Base-by-base conservation (phyloP, 2,329 filamentous ascomycete genomes). In the Coleophoma eucalyptorum region DNA sequence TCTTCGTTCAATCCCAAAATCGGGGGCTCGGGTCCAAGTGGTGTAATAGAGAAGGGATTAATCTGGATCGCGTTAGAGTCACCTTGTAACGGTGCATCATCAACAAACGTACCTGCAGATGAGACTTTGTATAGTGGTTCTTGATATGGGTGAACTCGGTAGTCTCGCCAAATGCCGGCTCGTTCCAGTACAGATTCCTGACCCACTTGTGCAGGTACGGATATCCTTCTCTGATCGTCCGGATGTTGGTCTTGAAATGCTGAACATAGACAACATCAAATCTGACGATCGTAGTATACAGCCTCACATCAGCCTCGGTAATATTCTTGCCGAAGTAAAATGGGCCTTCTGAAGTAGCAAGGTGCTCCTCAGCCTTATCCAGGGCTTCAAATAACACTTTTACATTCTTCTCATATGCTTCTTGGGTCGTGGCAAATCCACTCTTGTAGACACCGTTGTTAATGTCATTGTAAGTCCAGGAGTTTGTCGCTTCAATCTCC, bases 101-200 rank as follows among this genome's bases (percentile, higher is more conserved):
- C 26, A 26, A 5, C 42, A 21, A 44, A 59, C 61, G 57, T 55
- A 68, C 71, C 42, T 79, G 60, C 4, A 58, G 59, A 67, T 86
- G 83, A 68, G 75, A 87, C 81, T 96, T 97, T 74, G 97, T 97
- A 72, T 99, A 94, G 68, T 95, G 82, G 67, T 96, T 96, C 69
- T 97, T 81, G 19, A 92, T 67, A 57, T 67, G 62, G 26, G 56
- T 60, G 42, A 60, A 65, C 48, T 67, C 54, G 1, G 65, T 66
- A 12, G 64, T 67, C 15, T 65, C 63, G 42, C 72, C 71, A 64
- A 89, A 89, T 1, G 84, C 84, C 0, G 79, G 75, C 11, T 79
- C 66, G 57, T 86, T 81, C 85, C 85, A 89, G 61, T 89, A 90
- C 56, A 87, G 61, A 56, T 80, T 72, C 46, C 83, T 70, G 54